Evolutionary conservation across 352 stramenopile genomes (phyloP).

Genomic region (Phytophthora vignae): DNA sequence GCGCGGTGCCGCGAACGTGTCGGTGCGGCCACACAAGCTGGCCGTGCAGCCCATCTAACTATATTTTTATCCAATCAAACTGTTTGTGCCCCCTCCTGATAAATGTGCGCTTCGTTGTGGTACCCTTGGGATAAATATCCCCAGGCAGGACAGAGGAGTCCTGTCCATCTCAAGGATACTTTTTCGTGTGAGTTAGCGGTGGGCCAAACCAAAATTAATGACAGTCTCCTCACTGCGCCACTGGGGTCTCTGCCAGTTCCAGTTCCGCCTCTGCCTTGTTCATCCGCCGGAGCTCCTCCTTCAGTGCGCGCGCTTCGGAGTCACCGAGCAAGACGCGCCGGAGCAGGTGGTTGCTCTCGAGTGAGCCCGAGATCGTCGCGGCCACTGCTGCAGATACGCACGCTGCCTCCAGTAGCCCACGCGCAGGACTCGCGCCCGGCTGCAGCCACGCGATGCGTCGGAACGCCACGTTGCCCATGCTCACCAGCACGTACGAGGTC

Average conservation of each 20-base stretch:
- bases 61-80: too few species aligned
- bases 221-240: conserved; percentile 12
- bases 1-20: too few species aligned
- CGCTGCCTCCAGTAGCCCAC: conserved; percentile 48
- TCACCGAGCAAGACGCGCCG: conserved; percentile 40
- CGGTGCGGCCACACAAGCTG: too few species aligned
- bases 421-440: conserved; percentile 35
- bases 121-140: too few species aligned
- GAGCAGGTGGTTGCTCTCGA: conserved; percentile 42
- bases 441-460: conserved; percentile 48
- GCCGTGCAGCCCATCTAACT: too few species aligned
- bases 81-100: too few species aligned
- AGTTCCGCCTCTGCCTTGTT: conserved; percentile 27
- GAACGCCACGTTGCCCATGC: conserved; percentile 51
- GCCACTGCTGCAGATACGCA: conserved; percentile 44
- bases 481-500: conserved; percentile 67
- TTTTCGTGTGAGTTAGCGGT: not conserved
- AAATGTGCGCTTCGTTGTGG: too few species aligned
- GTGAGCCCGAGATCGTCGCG: conserved; percentile 47
- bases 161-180: conserved; percentile 2
- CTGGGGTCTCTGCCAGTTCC: conserved; percentile 25
- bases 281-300: conserved; percentile 11
- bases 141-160: too few species aligned
- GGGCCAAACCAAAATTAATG: not conserved
- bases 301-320: conserved; percentile 22